A percentile compares a stretch with the other conserved stretches of the same genome.
Conservation (phyloP, 306 rosid species). For the Purshia tridentata region DNA sequence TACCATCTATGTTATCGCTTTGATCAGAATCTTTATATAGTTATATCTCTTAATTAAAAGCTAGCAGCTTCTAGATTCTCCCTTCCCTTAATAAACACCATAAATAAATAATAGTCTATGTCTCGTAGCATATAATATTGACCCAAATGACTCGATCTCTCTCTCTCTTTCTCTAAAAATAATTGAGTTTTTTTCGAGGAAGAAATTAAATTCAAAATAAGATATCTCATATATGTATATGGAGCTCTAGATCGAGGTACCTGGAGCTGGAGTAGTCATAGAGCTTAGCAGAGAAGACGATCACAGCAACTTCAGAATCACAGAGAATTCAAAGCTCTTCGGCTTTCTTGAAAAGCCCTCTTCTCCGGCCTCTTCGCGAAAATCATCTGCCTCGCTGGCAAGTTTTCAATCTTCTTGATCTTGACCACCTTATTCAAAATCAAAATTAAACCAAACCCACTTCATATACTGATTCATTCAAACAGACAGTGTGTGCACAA, state of each 20-base stretch:
- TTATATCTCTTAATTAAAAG: too few species aligned
- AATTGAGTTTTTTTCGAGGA: too few species aligned
- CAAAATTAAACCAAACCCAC: background rate
- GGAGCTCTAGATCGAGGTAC: background rate
- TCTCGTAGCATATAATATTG: background rate
- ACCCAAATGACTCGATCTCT: background rate
- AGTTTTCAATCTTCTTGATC: conserved; percentile 42
- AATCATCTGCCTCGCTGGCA: conserved; percentile 44
- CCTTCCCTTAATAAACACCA: too few species aligned
- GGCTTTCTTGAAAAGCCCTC: conserved; percentile 47
- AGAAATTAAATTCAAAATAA: too few species aligned
- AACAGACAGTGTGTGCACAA: too few species aligned
- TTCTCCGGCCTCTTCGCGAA: conserved; percentile 46
- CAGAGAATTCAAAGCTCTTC: conserved; percentile 43
- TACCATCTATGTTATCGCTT: too few species aligned
- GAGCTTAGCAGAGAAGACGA: conserved; percentile 47
- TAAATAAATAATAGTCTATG: too few species aligned
- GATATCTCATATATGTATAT: too few species aligned
- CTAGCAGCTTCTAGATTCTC: too few species aligned
- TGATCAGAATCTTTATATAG: too few species aligned
- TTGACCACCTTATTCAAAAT: conserved; percentile 31
- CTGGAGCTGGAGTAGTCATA: conserved; percentile 38
- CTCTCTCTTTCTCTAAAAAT: too few species aligned
- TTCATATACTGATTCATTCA: too few species aligned
- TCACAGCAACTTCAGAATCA: conserved; percentile 40